These are phyloP conservation scores for Pistacia atlantica DNA, from an alignment of 345 rosid species.

Conservation along the genomic window DNA sequence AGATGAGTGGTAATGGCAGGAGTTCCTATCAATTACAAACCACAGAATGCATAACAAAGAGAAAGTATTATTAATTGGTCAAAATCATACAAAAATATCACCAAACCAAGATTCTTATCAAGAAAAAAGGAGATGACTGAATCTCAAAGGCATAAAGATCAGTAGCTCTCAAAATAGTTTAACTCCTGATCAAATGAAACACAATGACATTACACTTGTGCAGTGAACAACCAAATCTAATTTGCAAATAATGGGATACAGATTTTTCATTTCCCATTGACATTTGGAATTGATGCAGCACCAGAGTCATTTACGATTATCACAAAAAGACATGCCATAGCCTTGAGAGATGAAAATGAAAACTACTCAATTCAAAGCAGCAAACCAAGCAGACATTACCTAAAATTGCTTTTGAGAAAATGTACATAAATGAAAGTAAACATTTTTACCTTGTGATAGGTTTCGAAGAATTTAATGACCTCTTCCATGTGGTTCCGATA, in stretches of 20 bases:
- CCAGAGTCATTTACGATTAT: not conserved
- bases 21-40: too few species aligned
- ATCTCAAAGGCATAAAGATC: not conserved
- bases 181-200: not conserved
- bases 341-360: not conserved
- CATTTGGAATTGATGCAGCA: not conserved
- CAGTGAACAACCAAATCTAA: not conserved
- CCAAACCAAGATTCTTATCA: not conserved
- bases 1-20: too few species aligned
- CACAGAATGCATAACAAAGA: not conserved
- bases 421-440: not conserved
- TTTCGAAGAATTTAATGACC: slow-evolving; percentile 87
- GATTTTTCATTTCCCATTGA: not conserved
- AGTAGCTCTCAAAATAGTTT: not conserved
- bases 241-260: not conserved
- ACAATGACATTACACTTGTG: not conserved
- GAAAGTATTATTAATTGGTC: not conserved
- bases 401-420: not conserved
- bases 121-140: not conserved
- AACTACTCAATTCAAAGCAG: not conserved
- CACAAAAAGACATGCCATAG: not conserved
- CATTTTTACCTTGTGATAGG: slow-evolving; percentile 70
- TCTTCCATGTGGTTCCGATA: slow-evolving; percentile 96
- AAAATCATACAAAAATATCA: not conserved
- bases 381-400: not conserved